Conservation (phyloP, 805 yeast genomes). For the Kockiozyma suomiensis region DNA sequence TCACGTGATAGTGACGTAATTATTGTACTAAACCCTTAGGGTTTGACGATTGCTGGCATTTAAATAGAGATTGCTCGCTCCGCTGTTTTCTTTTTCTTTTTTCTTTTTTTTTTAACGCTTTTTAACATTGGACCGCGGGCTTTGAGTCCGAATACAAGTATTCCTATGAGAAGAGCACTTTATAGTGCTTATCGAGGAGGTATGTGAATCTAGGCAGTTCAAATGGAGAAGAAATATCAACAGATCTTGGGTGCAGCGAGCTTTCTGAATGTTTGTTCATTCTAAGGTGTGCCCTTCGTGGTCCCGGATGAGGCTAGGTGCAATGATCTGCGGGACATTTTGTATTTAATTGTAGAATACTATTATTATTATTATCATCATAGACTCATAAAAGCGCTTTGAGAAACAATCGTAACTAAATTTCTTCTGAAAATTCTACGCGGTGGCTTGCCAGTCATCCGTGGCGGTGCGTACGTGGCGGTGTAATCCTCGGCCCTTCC, state of each 20-base stretch:
- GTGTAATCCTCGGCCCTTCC: background rate
- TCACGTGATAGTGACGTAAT: slow-evolving; percentile 3
- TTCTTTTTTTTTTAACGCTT: slow-evolving; percentile 40
- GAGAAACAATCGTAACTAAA: background rate
- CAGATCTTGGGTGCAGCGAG: slow-evolving; percentile 70
- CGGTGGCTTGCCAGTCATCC: slow-evolving; percentile 5
- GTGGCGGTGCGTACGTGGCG: slow-evolving; percentile 2
- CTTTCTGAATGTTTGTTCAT: slow-evolving; percentile 47
- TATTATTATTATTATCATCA: background rate
- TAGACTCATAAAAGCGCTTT: too few species aligned
- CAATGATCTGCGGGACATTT: slow-evolving; percentile 57
- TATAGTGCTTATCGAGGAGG: slow-evolving; percentile 43
- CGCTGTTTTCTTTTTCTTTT: background rate
- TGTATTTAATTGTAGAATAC: background rate
- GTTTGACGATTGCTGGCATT: background rate
- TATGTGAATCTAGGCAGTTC: slow-evolving; percentile 43
- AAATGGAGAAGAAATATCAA: slow-evolving; percentile 55
- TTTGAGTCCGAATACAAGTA: slow-evolving; percentile 35
- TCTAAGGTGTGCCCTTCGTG: slow-evolving; percentile 66
- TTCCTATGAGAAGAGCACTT: slow-evolving; percentile 45
- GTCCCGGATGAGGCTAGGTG: slow-evolving; percentile 64
- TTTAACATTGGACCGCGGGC: slow-evolving; percentile 34
- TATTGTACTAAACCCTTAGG: background rate
- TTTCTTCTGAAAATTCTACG: background rate
- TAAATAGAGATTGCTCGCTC: background rate